phyloP scores from a whole-genome alignment of 2,329 filamentous ascomycete species.

The Fonsecaea pedrosoi region DNA sequence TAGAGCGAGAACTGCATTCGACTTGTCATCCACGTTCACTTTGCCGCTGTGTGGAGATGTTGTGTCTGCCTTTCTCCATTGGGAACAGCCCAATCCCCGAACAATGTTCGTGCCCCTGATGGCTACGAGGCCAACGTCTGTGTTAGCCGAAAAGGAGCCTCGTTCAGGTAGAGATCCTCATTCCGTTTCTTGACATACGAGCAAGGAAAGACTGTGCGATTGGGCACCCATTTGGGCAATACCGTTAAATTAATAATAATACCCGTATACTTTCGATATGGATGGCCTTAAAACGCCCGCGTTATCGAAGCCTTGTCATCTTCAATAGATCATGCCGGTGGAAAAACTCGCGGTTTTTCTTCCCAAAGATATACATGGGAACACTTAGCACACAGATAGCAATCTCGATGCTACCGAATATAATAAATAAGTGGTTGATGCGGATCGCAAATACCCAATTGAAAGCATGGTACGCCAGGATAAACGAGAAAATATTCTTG shows the following conservation, averaged over 20 bases:
- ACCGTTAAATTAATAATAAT: not conserved
- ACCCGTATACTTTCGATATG: not conserved
- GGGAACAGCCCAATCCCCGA: not conserved
- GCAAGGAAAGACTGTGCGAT: not conserved
- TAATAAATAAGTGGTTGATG: slow-evolving; percentile 68
- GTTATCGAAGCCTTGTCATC: slow-evolving; percentile 49
- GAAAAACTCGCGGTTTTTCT: slow-evolving; percentile 76
- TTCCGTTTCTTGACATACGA: not conserved
- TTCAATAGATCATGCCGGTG: slow-evolving; percentile 74
- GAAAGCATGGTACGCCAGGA: slow-evolving; percentile 81
- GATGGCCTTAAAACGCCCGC: not conserved
- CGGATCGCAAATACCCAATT: slow-evolving; percentile 74
- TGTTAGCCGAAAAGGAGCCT: not conserved
- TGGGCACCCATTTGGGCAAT: not conserved
- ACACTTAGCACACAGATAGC: slow-evolving; percentile 76
- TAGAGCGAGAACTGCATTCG: not conserved
- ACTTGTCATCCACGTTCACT: not conserved
- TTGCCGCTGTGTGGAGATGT: not conserved
- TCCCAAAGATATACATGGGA: slow-evolving; percentile 79
- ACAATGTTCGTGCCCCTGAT: not conserved
- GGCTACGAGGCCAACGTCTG: not conserved
- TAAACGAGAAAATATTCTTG: slow-evolving; percentile 93
- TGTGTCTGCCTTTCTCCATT: not conserved
- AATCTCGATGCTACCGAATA: slow-evolving; percentile 77
- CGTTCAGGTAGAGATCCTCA: not conserved